Evolutionary conservation across 331 rosid species (phyloP), one percentile per base, ranked within the genome.

Genomic region (Acacia pycnantha): DNA sequence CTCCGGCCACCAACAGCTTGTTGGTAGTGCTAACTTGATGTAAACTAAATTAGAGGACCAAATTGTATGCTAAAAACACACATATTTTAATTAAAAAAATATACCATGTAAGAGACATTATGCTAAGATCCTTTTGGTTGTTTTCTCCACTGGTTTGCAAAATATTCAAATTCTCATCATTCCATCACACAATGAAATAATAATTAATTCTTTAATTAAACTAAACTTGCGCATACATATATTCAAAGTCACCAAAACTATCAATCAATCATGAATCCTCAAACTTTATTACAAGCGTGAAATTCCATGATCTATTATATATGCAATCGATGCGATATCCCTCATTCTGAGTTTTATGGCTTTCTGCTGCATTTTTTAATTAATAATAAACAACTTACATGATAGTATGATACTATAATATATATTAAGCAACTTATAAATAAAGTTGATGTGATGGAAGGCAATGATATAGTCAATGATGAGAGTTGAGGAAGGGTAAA

Each of bases 401-500:
- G 19, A 22, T 22, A n/a, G n/a, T n/a, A 29, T 29, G 31, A 31
- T 31, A n/a, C n/a, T n/a, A 58, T 58, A 22, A 7, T 59, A 54
- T 54, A 43, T 8, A 54, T 24, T 59, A 62, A 62, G 68, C 40
- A 62, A 14, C 40, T 16, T 3, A 48, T 48, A 48, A 48, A 14
- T 50, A 65, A 65, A 65, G 71, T 65, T 65, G 71, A 65, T 18
- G 48, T 67, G 73, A 37, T 35, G 26, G 75, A 22, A 75, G 77
- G 82, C 59, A 87, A 83, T 90, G 71, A 85, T 82, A 83, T 62
- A 74, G 84, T 85, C 88, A 84, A 85, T 84, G 51, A 84, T 82
- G 88, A 76, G 82, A 81, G 82, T 64, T 82, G 61, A 82, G 74
- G 70, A 58, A 35, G 59, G 80, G 61, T 72, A 44, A 80, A 71